Evolutionary conservation across 805 yeast genomes (phyloP), one percentile per base, ranked within the genome.

Genomic region (Metschnikowia picachoensis): DNA sequence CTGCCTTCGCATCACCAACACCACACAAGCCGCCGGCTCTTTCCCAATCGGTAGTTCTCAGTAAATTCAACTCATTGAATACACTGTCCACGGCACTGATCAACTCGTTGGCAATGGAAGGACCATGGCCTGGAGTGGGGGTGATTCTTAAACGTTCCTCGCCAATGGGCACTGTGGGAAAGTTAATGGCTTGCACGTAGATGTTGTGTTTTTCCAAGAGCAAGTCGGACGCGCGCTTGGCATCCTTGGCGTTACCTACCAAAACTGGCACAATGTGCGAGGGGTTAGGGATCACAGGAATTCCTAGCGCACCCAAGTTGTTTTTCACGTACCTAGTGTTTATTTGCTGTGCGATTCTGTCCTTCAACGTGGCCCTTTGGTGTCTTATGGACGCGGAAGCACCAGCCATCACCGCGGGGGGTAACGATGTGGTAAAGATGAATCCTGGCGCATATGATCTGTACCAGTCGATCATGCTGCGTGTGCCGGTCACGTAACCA

Each of bases 341-440:
- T 48, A 70, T 73, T 68, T 94, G 99, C 73, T 91, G 98, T 34
- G 77, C 77, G 50, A 83, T 78, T 66, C 99, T 83, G 68, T 86
- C 89, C 50, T 75, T 74, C 56, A 88, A 75, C 56, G 90, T 84
- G 30, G 80, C 65, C 68, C 95, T 82, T 61, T 87, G 96, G 65
- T 83, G 81, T 60, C 94, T 78, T 58, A 94, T 85, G 8, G 98
- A 92, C 39, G 89, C 83, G 13, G 85, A 74, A 32, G 96, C 87
- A 51, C 97, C 98, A 12, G 97, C 94, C 98, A 94, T 90, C 47
- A 87, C 82, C 13, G 96, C 83, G n/a, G 99, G 99, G 39, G 99
- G 99, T 55, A 94, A 78, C 34, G 96, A 76, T 13, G 99, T 94
- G 50, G 99, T 94, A 71, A 94, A 94, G 59, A 94, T 94, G 66